Base-by-base conservation (phyloP, 2,329 filamentous ascomycete genomes). In the Byssochlamys sp. region DNA sequence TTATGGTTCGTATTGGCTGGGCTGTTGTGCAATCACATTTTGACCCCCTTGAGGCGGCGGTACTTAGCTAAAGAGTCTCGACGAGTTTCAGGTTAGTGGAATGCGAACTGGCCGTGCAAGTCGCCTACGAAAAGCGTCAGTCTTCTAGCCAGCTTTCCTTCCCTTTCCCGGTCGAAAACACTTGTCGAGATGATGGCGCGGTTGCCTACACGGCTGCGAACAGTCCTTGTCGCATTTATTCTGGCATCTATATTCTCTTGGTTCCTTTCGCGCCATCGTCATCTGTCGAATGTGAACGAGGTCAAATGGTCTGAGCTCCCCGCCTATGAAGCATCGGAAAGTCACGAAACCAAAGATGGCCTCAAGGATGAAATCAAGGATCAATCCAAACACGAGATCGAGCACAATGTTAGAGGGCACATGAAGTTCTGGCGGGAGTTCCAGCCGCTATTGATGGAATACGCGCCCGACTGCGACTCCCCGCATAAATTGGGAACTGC, bases 381-480 rank as follows among this genome's bases (percentile, higher is more conserved):
- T n/a, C 19, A 57, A 33, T 45, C 50, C 28, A 35, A 55, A n/a
- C 25, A 52, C 29, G 49, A 53, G 35, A 12, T 19, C 45, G 29
- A 54, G 24, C 57, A 60, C 24, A 50, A 61, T 11, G 25, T 49
- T 28, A 58, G 59, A 35, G 62, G 62, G 10, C 68, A 71, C 58
- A 62, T 64, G 24, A 55, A 62, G 12, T 73, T 74, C 58, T 75
- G 73, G 72, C 63, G 57, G 6, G 61, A 66, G 19, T 70, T 75
- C 31, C 66, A 71, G 35, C 60, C 65, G 1, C 59, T 71, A 7
- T 61, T 75, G n/a, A 63, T 65, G 9, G 58, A 61, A n/a, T 62
- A 72, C 54, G 62, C 62, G 25, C 73, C 72, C 0, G 63, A 65
- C 55, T 67, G 66, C 55, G 52, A 63, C 2, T 62, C 71, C 2